Base-by-base conservation (phyloP, 1,139 yeast genomes). In the Wickerhamomyces sp. region DNA sequence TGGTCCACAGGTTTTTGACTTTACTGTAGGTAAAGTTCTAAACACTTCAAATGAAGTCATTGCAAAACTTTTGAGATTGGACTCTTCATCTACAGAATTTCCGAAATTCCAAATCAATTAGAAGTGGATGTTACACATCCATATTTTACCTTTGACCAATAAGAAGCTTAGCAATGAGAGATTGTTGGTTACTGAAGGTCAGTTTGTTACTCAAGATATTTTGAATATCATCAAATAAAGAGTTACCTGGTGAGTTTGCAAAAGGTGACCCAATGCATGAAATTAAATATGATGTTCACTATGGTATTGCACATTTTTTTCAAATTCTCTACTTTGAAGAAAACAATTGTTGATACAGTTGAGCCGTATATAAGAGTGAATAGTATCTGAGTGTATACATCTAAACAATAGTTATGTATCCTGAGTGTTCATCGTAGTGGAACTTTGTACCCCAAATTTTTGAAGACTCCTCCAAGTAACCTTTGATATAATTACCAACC, bases 41-140 rank as follows among this genome's bases (percentile, higher is more conserved):
- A 76, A 76, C 59, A 64, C 69, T 3, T 70, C 76, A 10, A 65
- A 52, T 10, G 51, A 56, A 40, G 27, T 48, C 14, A 46, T 58
- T 39, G 53, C 48, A 34, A 37, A 36, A 4, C 45, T 65, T 34
- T 44, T 65, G 35, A 51, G 55, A 23, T 39, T 58, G 10, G 59
- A 61, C 10, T 55, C 63, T 7, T 47, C 43, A 2, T 58, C 55
- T 13, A 43, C 54, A 4, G 45, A 47, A 49, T 58, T 34, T 44
- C 51, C 23, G 44, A 13, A 7, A 36, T 27, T 6, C 48, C 48
- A 36, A 37, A 23, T 37, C 65, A 63, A 15, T 37, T 44, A 6
- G 64, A 51, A 39, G 56, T 64, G 34, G 74, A 72, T 47, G 76
- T 71, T 13, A 62, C 75, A 47, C 76, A 72, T 71, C 29, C 76